phyloP scores from a whole-genome alignment of 208 protist genomes.

The Trypanosoma melophagium region DNA sequence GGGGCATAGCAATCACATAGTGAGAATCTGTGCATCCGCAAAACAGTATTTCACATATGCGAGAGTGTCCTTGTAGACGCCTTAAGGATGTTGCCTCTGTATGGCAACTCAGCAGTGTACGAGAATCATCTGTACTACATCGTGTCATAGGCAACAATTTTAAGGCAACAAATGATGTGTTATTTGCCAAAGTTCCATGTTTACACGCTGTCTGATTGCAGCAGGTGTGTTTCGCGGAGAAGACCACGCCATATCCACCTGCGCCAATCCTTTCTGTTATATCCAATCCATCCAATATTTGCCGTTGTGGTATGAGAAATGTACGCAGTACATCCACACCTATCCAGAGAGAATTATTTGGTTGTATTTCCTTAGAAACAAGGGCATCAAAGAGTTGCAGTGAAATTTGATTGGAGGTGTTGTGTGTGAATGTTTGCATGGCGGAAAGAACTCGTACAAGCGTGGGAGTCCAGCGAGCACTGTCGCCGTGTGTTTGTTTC shows the following conservation, averaged over 20 bases:
- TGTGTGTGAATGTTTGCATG: constrained; percentile 1
- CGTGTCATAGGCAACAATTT: constrained; percentile 65
- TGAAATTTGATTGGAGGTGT: neutral
- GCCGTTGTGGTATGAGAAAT: constrained; percentile 45
- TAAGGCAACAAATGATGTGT: constrained; percentile 38
- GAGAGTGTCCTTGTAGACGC: constrained; percentile 53
- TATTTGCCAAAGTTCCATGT: neutral
- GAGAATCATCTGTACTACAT: constrained; percentile 45
- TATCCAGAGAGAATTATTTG: neutral
- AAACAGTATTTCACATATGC: constrained; percentile 59
- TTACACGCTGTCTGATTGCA: neutral
- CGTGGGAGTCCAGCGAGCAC: neutral
- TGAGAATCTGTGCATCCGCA: constrained; percentile 66
- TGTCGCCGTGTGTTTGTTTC: neutral
- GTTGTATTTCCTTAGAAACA: constrained; percentile 6
- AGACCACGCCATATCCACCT: constrained; percentile 75
- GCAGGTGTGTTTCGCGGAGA: constrained; percentile 26
- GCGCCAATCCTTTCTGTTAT: constrained; percentile 52
- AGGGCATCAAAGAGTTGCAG: constrained; percentile 10
- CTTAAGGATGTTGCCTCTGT: constrained; percentile 70
- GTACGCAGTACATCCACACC: constrained; percentile 65
- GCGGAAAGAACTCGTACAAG: constrained; percentile 6
- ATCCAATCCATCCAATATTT: constrained; percentile 25
- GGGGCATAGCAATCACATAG: constrained; percentile 69
- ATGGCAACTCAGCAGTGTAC: constrained; percentile 62